phyloP scores from a whole-genome alignment of 495 filamentous ascomycete genomes.

The Talaromyces nanjingensis region DNA sequence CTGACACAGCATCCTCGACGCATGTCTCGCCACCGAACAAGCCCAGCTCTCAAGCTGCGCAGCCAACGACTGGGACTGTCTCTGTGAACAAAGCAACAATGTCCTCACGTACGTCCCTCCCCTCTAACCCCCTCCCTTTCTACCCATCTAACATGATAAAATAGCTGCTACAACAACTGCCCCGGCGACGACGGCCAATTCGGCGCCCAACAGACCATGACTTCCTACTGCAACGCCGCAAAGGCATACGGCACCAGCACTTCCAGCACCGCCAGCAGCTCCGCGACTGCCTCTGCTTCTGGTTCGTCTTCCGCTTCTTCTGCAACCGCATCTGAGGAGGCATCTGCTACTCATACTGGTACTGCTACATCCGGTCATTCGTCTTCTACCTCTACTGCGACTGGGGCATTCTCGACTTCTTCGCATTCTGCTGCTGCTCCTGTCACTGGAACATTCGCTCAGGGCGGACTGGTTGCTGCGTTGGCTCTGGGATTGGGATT shows the following conservation, averaged over 20 bases:
- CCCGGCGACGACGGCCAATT: slow-evolving; percentile 21
- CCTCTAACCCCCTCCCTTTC: background rate
- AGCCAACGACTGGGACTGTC: slow-evolving; percentile 23
- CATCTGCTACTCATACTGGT: slow-evolving; percentile 12
- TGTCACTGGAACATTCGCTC: slow-evolving; percentile 3
- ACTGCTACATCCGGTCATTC: background rate
- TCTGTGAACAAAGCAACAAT: slow-evolving; percentile 25
- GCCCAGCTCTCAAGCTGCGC: slow-evolving; percentile 20
- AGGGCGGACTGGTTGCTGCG: slow-evolving; percentile 21
- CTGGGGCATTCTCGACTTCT: background rate
- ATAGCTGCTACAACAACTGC: slow-evolving; percentile 36
- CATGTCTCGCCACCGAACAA: slow-evolving; percentile 20
- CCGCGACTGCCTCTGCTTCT: slow-evolving; percentile 6
- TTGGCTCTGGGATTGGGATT: slow-evolving; percentile 14
- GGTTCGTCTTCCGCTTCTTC: slow-evolving; percentile 2
- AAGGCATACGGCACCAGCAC: slow-evolving; percentile 18
- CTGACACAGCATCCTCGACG: slow-evolving; percentile 21
- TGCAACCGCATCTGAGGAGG: background rate
- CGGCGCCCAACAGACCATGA: slow-evolving; percentile 18
- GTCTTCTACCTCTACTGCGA: background rate
- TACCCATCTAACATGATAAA: background rate
- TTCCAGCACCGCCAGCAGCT: slow-evolving; percentile 8
- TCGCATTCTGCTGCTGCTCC: slow-evolving; percentile 15
- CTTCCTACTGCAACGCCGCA: slow-evolving; percentile 28
- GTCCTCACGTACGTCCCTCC: slow-evolving; percentile 21